These are phyloP conservation scores for Cyclotella cryptica DNA, from an alignment of 108 stramenopile genomes.

Conservation along the genomic window DNA sequence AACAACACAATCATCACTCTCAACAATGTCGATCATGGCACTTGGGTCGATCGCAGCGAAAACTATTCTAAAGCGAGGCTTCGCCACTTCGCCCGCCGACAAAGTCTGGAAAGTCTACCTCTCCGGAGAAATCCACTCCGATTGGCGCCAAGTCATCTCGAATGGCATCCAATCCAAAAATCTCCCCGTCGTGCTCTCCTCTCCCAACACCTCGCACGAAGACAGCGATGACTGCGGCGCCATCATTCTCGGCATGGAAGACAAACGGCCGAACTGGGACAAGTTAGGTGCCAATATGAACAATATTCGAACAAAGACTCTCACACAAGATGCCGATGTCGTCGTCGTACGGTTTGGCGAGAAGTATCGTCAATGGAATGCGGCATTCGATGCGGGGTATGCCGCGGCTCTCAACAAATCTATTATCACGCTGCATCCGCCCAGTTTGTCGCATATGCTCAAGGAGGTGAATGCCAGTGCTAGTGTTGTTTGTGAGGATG, in stretches of 20 bases:
- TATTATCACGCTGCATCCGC: constrained; percentile 85
- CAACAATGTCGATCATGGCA: not conserved
- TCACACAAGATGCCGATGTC: constrained; percentile 80
- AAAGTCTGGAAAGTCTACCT: constrained; percentile 49
- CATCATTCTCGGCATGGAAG: constrained; percentile 86
- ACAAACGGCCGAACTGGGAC: constrained; percentile 86
- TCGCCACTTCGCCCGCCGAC: constrained; percentile 14
- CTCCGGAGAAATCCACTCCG: constrained; percentile 85
- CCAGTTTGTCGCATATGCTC: constrained; percentile 84
- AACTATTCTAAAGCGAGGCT: constrained; percentile 14
- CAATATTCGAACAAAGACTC: constrained; percentile 76
- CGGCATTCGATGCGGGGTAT: constrained; percentile 89
- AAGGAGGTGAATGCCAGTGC: constrained; percentile 90
- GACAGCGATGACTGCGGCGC: constrained; percentile 91
- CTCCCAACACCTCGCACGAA: constrained; percentile 84
- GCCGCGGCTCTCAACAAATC: constrained; percentile 80
- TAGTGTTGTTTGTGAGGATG: constrained; percentile 76
- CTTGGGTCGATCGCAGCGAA: not conserved
- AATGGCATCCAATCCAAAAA: constrained; percentile 65
- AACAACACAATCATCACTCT: too few species aligned
- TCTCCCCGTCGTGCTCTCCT: constrained; percentile 70
- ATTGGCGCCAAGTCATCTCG: constrained; percentile 87
- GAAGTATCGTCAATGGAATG: constrained; percentile 91
- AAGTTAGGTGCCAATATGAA: constrained; percentile 85
- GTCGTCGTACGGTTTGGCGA: constrained; percentile 91